Base-by-base conservation (phyloP, 2,329 filamentous ascomycete species). In the Colletotrichum siamense region DNA sequence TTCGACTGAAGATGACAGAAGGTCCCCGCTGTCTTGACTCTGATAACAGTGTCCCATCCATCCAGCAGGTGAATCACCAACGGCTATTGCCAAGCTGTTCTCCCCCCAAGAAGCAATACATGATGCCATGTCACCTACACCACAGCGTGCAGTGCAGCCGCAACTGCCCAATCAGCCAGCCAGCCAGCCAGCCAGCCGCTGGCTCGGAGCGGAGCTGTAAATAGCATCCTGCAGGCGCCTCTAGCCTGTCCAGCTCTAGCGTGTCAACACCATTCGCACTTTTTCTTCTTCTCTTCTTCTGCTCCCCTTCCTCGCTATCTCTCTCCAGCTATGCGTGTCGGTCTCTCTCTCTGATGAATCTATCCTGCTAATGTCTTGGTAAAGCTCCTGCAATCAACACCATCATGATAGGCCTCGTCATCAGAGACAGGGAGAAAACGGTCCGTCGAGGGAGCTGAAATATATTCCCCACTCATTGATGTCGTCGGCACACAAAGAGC, bases 71-170 rank as follows among this genome's bases (percentile, higher is more conserved):
- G 26, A 59, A 69, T 61, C 63, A 52, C 32, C 57, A 75, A 76
- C 73, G 63, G 73, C 68, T n/a, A 68, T 73, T 69, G 70, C 73
- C 73, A 76, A 76, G 73, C 67, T 61, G 32, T 32, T 24, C 32
- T 10, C 30, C 18, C 26, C 59, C 63, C 62, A 75, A 76, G 57
- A 69, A 64, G 26, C 69, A 64, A 68, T 68, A 63, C 39, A n/a
- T 63, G 16, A 55, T 32, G 62, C 61, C 61, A 66, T 71, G 69
- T 66, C 63, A 65, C 59, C 57, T 24, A 15, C 70, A 62, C 24
- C 28, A 49, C 67, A 32, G 44, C 64, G 9, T 18, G 26, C 30
- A 24, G 16, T n/a, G 44, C 39, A 34, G 59, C 61, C 44, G 18
- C 65, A 61, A 34, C 39, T 62, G 26, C 61, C 63, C 32, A 32